Conservation (phyloP, 371 early-diverging fungal species). For the Quaeritorhiza haematococci region DNA sequence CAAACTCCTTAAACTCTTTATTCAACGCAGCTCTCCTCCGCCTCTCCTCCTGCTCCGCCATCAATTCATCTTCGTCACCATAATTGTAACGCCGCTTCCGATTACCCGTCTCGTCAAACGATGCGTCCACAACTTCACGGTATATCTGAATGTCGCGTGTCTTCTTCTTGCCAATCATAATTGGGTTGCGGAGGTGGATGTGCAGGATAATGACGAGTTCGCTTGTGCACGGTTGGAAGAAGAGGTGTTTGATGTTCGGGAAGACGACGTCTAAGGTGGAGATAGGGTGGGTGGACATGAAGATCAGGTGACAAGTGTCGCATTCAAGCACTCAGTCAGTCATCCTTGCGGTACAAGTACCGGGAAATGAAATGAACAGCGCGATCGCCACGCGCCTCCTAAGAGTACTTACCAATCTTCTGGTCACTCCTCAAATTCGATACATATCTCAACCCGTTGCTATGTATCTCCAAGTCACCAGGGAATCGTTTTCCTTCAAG, state of each 20-base stretch:
- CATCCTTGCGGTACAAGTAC: not conserved
- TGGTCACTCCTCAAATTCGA: constrained; percentile 68
- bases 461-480: constrained; percentile 91
- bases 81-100: constrained; percentile 85
- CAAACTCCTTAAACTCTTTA: constrained; percentile 92
- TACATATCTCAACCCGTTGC: constrained; percentile 86
- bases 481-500: constrained; percentile 82
- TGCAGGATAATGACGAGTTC: constrained; percentile 95
- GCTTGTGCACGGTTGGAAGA: constrained; percentile 97
- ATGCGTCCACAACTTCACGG: constrained; percentile 91
- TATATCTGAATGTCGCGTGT: constrained; percentile 98
- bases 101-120: constrained; percentile 97
- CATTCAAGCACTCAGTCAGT: not conserved
- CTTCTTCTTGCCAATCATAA: constrained; percentile 97
- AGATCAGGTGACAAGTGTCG: constrained; percentile 5
- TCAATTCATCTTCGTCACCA: constrained; percentile 96
- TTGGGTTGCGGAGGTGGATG: constrained; percentile 92
- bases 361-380: not conserved
- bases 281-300: not conserved
- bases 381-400: too few relatives aligned
- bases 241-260: constrained; percentile 95
- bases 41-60: constrained; percentile 91
- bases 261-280: constrained; percentile 78
- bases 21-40: constrained; percentile 82
- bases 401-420: constrained; percentile 58